Conservation (phyloP, 306 rosid genomes). For the Fragaria vesca region DNA sequence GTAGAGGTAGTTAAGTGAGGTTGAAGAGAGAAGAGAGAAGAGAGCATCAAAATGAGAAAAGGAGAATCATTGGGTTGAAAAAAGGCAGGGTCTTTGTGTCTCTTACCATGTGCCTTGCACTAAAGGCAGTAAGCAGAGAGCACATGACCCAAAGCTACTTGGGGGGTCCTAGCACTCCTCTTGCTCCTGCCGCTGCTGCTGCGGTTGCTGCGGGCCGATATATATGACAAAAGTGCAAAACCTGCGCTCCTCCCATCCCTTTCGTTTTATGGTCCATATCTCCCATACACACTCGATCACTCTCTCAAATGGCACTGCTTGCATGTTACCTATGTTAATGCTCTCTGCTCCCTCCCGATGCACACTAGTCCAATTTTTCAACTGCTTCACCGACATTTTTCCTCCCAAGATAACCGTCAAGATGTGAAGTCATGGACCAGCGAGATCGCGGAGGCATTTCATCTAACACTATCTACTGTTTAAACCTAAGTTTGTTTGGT, state of each 20-base stretch:
- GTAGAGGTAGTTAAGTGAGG: conserved; percentile 16
- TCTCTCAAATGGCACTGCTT: neutral
- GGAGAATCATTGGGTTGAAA: neutral
- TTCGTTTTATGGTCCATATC: conserved; percentile 2
- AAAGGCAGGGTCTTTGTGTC: neutral
- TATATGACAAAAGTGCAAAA: conserved; percentile 18
- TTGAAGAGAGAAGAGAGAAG: neutral
- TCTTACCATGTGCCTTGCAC: conserved; percentile 12
- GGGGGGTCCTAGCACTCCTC: neutral
- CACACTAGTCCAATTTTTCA: neutral
- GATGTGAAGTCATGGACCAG: neutral
- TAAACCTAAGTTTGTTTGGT: no score
- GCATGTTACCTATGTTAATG: conserved; percentile 4
- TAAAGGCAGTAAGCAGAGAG: conserved; percentile 8
- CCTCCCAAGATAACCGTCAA: neutral
- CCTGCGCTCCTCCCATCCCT: conserved; percentile 1
- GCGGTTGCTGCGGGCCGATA: neutral
- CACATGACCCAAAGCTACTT: conserved; percentile 36
- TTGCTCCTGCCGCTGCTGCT: neutral
- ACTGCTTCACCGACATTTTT: conserved; percentile 8
- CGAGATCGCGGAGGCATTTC: neutral
- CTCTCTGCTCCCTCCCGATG: conserved; percentile 2
- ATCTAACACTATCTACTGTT: neutral
- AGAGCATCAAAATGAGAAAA: neutral
- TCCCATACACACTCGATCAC: neutral